Conservation (phyloP, 2,329 filamentous ascomycete genomes). For the Penicillium sp. region DNA sequence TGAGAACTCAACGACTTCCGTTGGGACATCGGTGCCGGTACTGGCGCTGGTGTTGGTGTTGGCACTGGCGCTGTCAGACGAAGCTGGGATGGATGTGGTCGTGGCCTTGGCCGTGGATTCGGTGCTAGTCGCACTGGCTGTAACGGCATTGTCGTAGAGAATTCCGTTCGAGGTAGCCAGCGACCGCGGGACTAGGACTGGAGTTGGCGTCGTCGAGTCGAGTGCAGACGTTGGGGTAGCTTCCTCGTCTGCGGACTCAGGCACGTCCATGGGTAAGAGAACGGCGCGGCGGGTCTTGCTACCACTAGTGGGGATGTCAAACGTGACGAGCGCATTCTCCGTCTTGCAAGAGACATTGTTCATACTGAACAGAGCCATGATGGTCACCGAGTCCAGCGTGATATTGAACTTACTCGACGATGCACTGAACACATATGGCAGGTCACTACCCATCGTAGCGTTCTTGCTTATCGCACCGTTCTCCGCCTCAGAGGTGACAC, state of each 20-base stretch:
- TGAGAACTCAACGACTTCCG: slow-evolving; percentile 39
- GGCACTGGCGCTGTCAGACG: slow-evolving; percentile 1
- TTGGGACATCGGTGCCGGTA: slow-evolving; percentile 19
- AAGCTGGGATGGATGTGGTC: slow-evolving; percentile 7
- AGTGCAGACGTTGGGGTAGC: slow-evolving; percentile 13
- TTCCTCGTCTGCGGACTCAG: slow-evolving; percentile 5
- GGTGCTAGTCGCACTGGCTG: slow-evolving; percentile 21
- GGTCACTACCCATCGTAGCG: slow-evolving; percentile 78
- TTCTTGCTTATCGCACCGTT: slow-evolving; percentile 54
- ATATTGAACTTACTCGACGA: slow-evolving; percentile 73
- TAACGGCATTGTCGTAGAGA: slow-evolving; percentile 35
- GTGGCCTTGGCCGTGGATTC: slow-evolving; percentile 20
- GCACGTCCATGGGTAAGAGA: slow-evolving; percentile 6
- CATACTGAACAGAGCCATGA: slow-evolving; percentile 76
- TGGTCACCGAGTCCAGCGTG: slow-evolving; percentile 67
- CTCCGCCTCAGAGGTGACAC: slow-evolving; percentile 55
- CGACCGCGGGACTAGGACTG: slow-evolving; percentile 30
- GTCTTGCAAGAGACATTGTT: slow-evolving; percentile 77
- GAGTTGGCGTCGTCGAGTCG: slow-evolving; percentile 1
- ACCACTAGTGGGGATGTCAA: slow-evolving; percentile 54
- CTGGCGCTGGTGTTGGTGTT: neutral
- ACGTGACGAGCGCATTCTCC: slow-evolving; percentile 86
- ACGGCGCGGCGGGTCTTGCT: slow-evolving; percentile 36
- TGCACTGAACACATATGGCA: slow-evolving; percentile 72
- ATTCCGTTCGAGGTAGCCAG: slow-evolving; percentile 44